phyloP scores from a whole-genome alignment of 2,329 filamentous ascomycete genomes.

The Herpotrichia juniperi region DNA sequence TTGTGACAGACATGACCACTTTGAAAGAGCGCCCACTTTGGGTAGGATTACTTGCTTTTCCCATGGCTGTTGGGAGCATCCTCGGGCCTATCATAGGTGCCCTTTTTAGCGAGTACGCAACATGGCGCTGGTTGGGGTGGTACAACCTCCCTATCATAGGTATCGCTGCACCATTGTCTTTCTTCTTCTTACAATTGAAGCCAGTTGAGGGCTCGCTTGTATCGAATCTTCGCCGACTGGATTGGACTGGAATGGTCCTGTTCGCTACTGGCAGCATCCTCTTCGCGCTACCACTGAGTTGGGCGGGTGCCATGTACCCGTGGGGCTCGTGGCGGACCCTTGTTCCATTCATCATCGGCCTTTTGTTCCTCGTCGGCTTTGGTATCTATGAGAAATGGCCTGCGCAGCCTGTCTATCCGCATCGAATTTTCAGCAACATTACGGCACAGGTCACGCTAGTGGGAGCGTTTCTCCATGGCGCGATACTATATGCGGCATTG shows the following conservation, averaged over 20 bases:
- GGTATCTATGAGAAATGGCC: conserved; percentile 63
- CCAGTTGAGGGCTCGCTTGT: conserved; percentile 49
- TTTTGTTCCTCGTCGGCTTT: conserved; percentile 51
- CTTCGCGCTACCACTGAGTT: conserved; percentile 56
- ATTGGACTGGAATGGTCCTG: conserved; percentile 56
- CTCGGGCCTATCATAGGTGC: conserved; percentile 58
- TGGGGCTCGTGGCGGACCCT: conserved; percentile 58
- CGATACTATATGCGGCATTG: conserved; percentile 62
- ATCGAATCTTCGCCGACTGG: conserved; percentile 51
- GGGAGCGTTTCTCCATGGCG: conserved; percentile 50
- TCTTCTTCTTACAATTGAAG: conserved; percentile 58
- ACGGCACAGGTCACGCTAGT: conserved; percentile 61
- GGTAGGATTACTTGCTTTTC: conserved; percentile 53
- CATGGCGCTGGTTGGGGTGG: conserved; percentile 56
- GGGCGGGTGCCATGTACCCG: conserved; percentile 56
- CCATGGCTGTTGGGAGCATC: conserved; percentile 59
- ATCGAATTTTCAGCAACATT: conserved; percentile 60
- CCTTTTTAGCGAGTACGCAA: conserved; percentile 46
- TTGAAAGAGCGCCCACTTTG: conserved; percentile 53
- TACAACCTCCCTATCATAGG: conserved; percentile 50
- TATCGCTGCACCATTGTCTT: conserved; percentile 50
- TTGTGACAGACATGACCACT: conserved; percentile 60
- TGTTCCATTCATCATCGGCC: conserved; percentile 55
- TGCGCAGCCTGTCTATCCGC: conserved; percentile 68
- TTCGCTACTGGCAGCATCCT: conserved; percentile 52